Percentiles rank a stretch among this genome's conserved stretches.
phyloP scores from a whole-genome alignment of 352 stramenopile genomes.

The Globisporangium paddicum region DNA sequence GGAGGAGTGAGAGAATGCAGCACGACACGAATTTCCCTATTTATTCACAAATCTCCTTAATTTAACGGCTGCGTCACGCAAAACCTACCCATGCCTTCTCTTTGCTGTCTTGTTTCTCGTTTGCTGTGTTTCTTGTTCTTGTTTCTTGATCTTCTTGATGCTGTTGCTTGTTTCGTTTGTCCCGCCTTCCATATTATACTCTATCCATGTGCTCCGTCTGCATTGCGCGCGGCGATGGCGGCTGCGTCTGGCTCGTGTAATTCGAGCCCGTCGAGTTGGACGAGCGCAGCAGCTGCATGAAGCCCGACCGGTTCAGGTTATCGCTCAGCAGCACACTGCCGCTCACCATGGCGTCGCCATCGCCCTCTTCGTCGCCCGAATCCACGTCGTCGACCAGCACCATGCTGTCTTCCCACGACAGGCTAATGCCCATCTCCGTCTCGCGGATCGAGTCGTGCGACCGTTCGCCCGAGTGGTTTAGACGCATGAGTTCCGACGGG shows the following conservation, averaged over 20 bases:
- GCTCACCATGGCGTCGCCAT: slow-evolving; percentile 33
- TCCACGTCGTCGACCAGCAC: slow-evolving; percentile 66
- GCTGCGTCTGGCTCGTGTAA: slow-evolving; percentile 6
- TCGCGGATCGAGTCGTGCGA: slow-evolving; percentile 80
- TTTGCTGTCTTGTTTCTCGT: background rate
- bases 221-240: slow-evolving; percentile 25
- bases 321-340: slow-evolving; percentile 44
- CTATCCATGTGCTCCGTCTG: slow-evolving; percentile 63
- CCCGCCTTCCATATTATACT: slow-evolving; percentile 33
- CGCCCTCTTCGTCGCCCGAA: slow-evolving; percentile 19
- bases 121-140: slow-evolving; percentile 1
- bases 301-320: slow-evolving; percentile 54
- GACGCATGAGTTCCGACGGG: slow-evolving; percentile 49
- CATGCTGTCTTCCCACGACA: slow-evolving; percentile 72
- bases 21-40: slow-evolving; percentile 10
- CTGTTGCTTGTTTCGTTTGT: background rate
- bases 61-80: slow-evolving; percentile 11
- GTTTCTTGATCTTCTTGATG: background rate
- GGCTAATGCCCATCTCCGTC: slow-evolving; percentile 67
- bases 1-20: background rate
- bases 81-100: background rate
- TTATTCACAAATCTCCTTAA: slow-evolving; percentile 17
- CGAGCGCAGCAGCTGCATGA: slow-evolving; percentile 49
- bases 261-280: slow-evolving; percentile 25
- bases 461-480: slow-evolving; percentile 55